A percentile compares a stretch with the other conserved stretches of the same genome.
These are phyloP conservation scores for Rhododendron ovatum DNA, from an alignment of 148 eudicot genomes.

Conservation along the genomic window DNA sequence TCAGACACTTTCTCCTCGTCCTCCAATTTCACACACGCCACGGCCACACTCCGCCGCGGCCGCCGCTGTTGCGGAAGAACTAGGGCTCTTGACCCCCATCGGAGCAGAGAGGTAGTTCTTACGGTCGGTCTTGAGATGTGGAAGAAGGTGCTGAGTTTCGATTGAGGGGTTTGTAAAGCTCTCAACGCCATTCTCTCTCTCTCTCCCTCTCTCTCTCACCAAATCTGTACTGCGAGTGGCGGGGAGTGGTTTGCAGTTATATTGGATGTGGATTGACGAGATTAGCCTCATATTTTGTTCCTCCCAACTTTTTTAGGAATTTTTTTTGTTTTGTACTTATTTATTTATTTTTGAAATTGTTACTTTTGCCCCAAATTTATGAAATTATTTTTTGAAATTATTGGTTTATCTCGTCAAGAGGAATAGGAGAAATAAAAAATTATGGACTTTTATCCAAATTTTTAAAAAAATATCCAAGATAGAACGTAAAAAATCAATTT, in stretches of 20 bases:
- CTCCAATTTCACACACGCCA: slow-evolving; percentile 47
- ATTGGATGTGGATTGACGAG: not conserved
- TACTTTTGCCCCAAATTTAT: too few relatives aligned
- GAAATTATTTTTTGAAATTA: too few relatives aligned
- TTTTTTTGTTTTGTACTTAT: too few relatives aligned
- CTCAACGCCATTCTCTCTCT: slow-evolving; percentile 35
- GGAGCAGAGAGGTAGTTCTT: slow-evolving; percentile 6
- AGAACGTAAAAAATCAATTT: too few relatives aligned
- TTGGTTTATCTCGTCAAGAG: too few relatives aligned
- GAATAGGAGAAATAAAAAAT: too few relatives aligned
- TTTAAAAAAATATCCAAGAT: too few relatives aligned
- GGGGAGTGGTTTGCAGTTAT: slow-evolving; percentile 17
- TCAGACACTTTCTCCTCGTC: slow-evolving; percentile 24
- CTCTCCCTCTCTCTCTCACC: slow-evolving; percentile 3
- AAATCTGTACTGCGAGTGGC: slow-evolving; percentile 18
- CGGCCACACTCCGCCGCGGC: slow-evolving; percentile 6
- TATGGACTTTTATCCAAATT: too few relatives aligned
- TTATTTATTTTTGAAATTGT: too few relatives aligned
- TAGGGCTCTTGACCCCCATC: slow-evolving; percentile 12
- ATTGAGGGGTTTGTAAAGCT: slow-evolving; percentile 12
- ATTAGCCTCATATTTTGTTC: not conserved
- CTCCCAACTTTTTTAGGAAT: too few relatives aligned
- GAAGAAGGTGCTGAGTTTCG: slow-evolving; percentile 18
- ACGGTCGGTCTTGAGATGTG: slow-evolving; percentile 13
- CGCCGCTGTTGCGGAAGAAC: not conserved